These are phyloP conservation scores for Penicillium arizonense DNA, from an alignment of 495 filamentous ascomycete species.

Conservation along the genomic window DNA sequence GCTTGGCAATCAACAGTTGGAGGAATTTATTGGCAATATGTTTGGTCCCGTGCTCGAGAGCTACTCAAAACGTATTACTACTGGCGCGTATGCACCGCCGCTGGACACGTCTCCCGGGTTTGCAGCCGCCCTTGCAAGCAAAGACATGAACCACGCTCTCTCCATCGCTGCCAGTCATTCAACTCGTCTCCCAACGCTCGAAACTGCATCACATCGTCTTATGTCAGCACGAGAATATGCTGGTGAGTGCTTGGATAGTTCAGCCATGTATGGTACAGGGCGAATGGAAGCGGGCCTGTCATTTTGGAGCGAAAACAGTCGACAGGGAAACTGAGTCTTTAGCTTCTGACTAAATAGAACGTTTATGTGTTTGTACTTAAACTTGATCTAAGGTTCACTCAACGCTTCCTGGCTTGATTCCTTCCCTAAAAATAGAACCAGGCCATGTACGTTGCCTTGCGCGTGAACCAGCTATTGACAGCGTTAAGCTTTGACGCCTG, in stretches of 20 bases:
- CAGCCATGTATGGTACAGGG: conserved; percentile 11
- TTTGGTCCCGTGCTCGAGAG: conserved; percentile 29
- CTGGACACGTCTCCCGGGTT: conserved; percentile 15
- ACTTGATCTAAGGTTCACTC: too few relatives aligned
- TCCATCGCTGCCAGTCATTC: conserved; percentile 8
- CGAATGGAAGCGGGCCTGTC: conserved; percentile 8
- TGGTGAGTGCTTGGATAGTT: conserved; percentile 13
- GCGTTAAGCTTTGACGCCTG: too few relatives aligned
- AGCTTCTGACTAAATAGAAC: neutral
- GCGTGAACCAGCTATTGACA: too few relatives aligned
- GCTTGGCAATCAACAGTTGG: conserved; percentile 26
- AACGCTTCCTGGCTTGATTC: too few relatives aligned
- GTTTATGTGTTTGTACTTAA: too few relatives aligned
- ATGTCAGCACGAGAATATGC: conserved; percentile 8
- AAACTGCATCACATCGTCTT: conserved; percentile 8
- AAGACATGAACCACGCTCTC: conserved; percentile 15
- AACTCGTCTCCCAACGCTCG: conserved; percentile 10
- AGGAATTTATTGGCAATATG: conserved; percentile 30
- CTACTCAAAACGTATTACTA: conserved; percentile 22
- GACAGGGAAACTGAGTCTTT: conserved; percentile 1
- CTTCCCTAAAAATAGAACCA: too few relatives aligned
- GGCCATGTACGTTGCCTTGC: too few relatives aligned
- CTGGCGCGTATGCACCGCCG: conserved; percentile 16
- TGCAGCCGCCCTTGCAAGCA: conserved; percentile 13
- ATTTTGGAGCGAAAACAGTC: conserved; percentile 8